Evolutionary conservation across 2,329 filamentous ascomycete genomes (phyloP).

Genomic region (Phyllosticta citrichinensis): DNA sequence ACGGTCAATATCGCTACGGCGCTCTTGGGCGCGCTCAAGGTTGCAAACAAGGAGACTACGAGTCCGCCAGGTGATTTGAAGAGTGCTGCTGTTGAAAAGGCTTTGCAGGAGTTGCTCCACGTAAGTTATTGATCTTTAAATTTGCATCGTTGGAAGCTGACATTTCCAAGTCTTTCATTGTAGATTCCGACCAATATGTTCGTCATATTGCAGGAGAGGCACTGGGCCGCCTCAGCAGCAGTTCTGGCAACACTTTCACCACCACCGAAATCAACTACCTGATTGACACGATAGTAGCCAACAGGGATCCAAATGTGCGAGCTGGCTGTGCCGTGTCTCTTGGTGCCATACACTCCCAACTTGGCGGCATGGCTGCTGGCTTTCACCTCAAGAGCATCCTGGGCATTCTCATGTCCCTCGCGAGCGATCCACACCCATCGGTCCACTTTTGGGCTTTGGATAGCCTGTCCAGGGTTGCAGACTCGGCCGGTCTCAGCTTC

Average conservation of each 20-base stretch:
- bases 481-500: conserved; percentile 87
- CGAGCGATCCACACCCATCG: conserved; percentile 86
- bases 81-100: conserved; percentile 66
- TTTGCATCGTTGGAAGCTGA: conserved; percentile 2
- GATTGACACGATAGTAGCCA: conserved; percentile 87
- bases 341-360: conserved; percentile 86
- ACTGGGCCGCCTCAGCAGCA: conserved; percentile 73
- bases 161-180: conserved; percentile 51
- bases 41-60: conserved; percentile 70
- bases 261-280: conserved; percentile 83
- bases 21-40: conserved; percentile 68
- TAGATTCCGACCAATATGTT: conserved; percentile 76
- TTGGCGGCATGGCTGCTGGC: conserved; percentile 94
- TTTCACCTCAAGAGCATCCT: conserved; percentile 95
- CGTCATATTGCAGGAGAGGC: conserved; percentile 78
- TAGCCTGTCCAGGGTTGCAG: conserved; percentile 73
- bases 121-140: conserved; percentile 43
- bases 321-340: conserved; percentile 91
- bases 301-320: conserved; percentile 84
- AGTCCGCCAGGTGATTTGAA: conserved; percentile 64
- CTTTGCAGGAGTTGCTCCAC: conserved; percentile 59
- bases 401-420: conserved; percentile 95
- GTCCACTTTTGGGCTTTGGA: conserved; percentile 97
- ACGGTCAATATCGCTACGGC: conserved; percentile 82
- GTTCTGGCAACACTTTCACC: conserved; percentile 79